Base-by-base conservation (phyloP, 2,329 filamentous ascomycete genomes). In the Apiospora malaysiana region DNA sequence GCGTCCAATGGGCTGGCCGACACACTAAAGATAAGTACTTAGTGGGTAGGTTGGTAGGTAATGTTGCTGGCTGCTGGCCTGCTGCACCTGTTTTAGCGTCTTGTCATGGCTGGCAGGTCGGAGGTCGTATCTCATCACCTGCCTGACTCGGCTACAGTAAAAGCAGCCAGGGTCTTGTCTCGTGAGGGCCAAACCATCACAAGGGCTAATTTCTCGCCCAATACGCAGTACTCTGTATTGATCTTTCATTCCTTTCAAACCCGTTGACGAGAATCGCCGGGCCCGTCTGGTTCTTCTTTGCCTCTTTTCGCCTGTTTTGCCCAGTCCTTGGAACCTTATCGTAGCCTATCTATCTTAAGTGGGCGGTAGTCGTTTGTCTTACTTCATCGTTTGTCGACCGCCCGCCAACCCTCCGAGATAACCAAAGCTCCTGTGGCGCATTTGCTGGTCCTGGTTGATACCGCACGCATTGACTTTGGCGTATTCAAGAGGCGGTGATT, bases 81-180 rank as follows among this genome's bases (percentile, higher is more conserved):
- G 56, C 56, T 40, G 56, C 56, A 63, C 32, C 27, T 63, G 42
- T 63, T 63, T 63, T 63, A 63, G 56, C 56, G 56, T 63, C 56
- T 40, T 40, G 56, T 63, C 56, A 40, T 63, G 27, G 56, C 56
- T 42, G 43, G 43, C 43, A 47, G 25, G 25, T 47, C 32, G 21
- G 37, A 47, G 25, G 56, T 21, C 56, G 32, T 63, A 63, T 63
- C 32, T 63, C 56, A 63, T 68, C 67, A 68, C 67, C 67, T 68
- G 67, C 67, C 67, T 68, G 67, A 68, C 67, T 68, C 67, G 67
- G 46, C 67, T n/a, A 68, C 67, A 25, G 67, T 21, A 42, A 37
- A 25, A 18, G 45, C n/a, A 27, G 27, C 67, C 67, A 56, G 67
- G 46, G 46, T 68, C 67, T 56, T 47, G 67, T 68, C 67, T 68